These are phyloP conservation scores for Dissoconium aciculare DNA, from an alignment of 2,329 filamentous ascomycete species.

Conservation along the genomic window DNA sequence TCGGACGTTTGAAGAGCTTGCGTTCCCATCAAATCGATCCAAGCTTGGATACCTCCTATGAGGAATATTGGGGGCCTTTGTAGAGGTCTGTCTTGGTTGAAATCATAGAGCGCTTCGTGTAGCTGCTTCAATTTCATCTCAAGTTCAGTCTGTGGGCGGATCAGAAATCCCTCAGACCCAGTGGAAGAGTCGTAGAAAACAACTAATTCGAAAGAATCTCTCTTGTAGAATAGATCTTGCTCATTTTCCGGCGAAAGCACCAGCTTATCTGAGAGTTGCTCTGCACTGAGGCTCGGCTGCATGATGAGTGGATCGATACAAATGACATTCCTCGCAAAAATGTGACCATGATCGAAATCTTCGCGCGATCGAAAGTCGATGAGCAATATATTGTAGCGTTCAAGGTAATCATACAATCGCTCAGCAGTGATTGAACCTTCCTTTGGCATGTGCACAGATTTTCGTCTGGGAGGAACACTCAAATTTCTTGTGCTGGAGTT, in stretches of 20 bases:
- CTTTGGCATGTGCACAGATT: conserved; percentile 37
- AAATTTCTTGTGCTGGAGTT: conserved; percentile 6
- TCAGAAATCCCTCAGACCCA: conserved; percentile 43
- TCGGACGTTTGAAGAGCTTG: conserved; percentile 46
- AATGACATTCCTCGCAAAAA: conserved; percentile 67
- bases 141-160: conserved; percentile 27
- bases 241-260: conserved; percentile 61
- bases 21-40: conserved; percentile 66
- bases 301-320: conserved; percentile 77
- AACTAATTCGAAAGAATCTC: conserved; percentile 66
- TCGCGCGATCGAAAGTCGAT: conserved; percentile 74
- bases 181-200: conserved; percentile 75
- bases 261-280: conserved; percentile 51
- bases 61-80: conserved; percentile 62
- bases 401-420: conserved; percentile 56
- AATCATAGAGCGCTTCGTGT: conserved; percentile 65
- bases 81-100: conserved; percentile 64
- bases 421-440: conserved; percentile 51
- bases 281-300: conserved; percentile 50
- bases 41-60: conserved; percentile 69
- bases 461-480: conserved; percentile 20
- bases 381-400: conserved; percentile 53
- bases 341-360: conserved; percentile 76
- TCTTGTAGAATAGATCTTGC: conserved; percentile 54
- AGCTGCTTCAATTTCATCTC: conserved; percentile 51